A percentile compares a stretch with the other conserved stretches of the same genome.
phyloP scores from a whole-genome alignment of 106 monocot genomes.

The Cymbidium sinense region DNA sequence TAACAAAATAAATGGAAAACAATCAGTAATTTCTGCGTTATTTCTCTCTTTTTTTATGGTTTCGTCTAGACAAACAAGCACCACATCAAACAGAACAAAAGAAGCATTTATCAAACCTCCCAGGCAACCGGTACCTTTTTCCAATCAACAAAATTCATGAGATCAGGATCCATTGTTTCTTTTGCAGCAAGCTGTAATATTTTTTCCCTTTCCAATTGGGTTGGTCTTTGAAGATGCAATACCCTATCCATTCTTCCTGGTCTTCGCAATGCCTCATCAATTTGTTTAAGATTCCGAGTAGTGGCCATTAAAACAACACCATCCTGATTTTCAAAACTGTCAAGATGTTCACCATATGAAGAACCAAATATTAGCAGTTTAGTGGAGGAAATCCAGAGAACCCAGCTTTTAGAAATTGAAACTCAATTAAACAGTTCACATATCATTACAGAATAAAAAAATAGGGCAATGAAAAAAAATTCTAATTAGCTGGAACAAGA shows the following conservation, averaged over 20 bases:
- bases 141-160: slow-evolving; percentile 80
- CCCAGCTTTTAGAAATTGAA: not conserved
- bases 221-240: slow-evolving; percentile 80
- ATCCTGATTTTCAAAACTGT: slow-evolving; percentile 88
- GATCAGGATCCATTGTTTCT: slow-evolving; percentile 66
- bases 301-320: slow-evolving; percentile 85
- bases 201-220: slow-evolving; percentile 84
- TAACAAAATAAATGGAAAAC: not conserved
- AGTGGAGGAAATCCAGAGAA: not conserved
- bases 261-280: slow-evolving; percentile 78
- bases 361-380: no score
- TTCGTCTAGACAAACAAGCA: not conserved
- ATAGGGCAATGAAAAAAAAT: not conserved
- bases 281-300: slow-evolving; percentile 78
- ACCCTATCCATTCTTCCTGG: slow-evolving; percentile 91
- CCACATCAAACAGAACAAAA: not conserved
- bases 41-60: not conserved
- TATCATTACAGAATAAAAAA: not conserved
- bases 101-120: not conserved
- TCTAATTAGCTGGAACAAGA: not conserved
- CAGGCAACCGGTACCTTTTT: slow-evolving; percentile 36
- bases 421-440: not conserved
- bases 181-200: slow-evolving; percentile 70
- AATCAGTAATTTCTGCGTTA: not conserved
- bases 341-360: slow-evolving; percentile 5